These are phyloP conservation scores for Musa balbisiana DNA, from an alignment of 202 grass and related monocot species.

Conservation along the genomic window DNA sequence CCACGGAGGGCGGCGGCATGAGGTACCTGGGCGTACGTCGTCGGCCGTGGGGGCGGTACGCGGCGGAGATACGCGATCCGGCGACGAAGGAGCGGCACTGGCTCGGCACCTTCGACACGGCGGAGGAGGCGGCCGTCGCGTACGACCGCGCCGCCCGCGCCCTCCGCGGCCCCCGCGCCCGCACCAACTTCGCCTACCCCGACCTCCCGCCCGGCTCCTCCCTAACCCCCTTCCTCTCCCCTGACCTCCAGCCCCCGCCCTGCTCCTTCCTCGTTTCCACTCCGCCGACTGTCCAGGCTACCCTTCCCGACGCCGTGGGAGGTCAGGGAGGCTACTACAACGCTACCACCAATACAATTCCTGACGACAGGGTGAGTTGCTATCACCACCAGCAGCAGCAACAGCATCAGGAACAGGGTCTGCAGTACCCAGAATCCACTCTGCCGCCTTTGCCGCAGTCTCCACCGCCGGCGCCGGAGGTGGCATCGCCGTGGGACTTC, in stretches of 20 bases:
- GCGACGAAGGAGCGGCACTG: conserved; percentile 22
- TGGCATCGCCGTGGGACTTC: neutral
- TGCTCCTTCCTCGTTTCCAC: neutral
- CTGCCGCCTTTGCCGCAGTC: neutral
- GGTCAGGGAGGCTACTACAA: neutral
- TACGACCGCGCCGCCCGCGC: conserved; percentile 15
- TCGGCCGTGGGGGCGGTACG: conserved; percentile 14
- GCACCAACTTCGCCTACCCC: conserved; percentile 22
- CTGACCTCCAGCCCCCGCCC: neutral
- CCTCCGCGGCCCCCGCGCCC: conserved; percentile 10
- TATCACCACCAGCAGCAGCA: neutral
- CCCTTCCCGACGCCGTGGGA: neutral
- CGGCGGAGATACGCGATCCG: conserved; percentile 17
- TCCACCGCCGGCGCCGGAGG: neutral
- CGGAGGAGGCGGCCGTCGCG: conserved; percentile 18
- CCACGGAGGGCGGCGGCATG: neutral
- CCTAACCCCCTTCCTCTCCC: conserved; percentile 15
- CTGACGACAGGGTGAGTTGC: neutral
- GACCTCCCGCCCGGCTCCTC: conserved; percentile 20
- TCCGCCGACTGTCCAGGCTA: neutral
- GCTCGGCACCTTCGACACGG: conserved; percentile 21
- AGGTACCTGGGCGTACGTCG: conserved; percentile 15
- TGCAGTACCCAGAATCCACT: neutral
- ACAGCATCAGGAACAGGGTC: neutral
- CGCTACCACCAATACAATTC: neutral